Percentiles rank a stretch among this genome's conserved stretches.
Conservation (phyloP, 176 grass and related monocot genomes). For the Hordeum vulgare region DNA sequence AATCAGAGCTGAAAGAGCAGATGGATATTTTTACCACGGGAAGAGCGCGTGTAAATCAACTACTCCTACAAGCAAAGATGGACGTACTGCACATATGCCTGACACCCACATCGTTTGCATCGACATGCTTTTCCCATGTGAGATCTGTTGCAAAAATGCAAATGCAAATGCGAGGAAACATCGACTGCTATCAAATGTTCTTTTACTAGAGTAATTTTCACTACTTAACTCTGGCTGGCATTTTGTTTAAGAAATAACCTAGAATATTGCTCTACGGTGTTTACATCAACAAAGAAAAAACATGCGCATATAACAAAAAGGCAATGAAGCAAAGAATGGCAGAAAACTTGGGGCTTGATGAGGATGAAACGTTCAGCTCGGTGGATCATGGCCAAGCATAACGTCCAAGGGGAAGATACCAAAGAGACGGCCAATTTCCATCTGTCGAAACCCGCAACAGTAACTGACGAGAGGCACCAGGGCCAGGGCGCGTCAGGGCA, state of each 20-base stretch:
- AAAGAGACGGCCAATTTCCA: background rate
- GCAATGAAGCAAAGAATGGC: no score
- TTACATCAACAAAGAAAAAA: no score
- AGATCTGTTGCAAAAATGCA: background rate
- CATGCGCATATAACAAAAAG: no score
- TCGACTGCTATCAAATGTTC: no score
- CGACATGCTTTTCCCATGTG: background rate
- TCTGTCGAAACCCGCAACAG: background rate
- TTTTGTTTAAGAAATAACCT: no score
- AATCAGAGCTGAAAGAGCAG: background rate
- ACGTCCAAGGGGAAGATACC: background rate
- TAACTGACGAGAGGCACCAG: background rate
- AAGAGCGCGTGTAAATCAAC: background rate
- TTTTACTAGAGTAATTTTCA: no score
- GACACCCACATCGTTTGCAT: background rate
- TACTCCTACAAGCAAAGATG: background rate
- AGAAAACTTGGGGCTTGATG: background rate
- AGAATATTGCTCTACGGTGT: no score
- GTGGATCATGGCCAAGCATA: background rate
- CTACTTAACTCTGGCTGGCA: no score
- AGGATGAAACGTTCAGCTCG: background rate
- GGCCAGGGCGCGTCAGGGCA: conserved; percentile 1
- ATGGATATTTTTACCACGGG: background rate
- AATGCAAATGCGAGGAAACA: background rate
- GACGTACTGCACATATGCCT: background rate